Conservation (phyloP, 208 protist species). For the Acanthamoeba royreba region DNA sequence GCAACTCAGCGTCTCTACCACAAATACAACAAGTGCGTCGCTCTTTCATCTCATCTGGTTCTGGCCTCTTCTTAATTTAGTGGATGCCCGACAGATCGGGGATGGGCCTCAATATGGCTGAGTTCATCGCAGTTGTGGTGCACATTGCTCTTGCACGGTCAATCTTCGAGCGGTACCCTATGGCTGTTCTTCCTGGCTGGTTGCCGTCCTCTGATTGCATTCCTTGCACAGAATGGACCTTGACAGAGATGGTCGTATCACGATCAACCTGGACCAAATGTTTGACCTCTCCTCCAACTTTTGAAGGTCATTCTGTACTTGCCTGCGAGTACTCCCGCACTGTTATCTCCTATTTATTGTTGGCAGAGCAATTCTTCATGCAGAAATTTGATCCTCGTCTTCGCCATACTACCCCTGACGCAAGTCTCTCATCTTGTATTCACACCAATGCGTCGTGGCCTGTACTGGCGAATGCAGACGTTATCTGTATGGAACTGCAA, state of each 20-base stretch:
- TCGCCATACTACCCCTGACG: too few relatives aligned
- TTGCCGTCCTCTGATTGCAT: neutral
- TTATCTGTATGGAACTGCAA: too few relatives aligned
- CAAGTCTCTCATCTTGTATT: too few relatives aligned
- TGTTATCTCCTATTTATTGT: neutral
- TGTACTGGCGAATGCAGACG: too few relatives aligned
- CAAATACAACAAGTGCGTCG: slow-evolving; percentile 32
- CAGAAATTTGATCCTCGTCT: too few relatives aligned
- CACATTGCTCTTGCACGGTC: neutral
- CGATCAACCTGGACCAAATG: slow-evolving; percentile 3
- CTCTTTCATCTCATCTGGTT: too few relatives aligned
- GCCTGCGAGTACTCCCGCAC: neutral
- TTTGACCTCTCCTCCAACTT: slow-evolving; percentile 20
- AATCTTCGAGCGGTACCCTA: neutral
- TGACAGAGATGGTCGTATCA: neutral
- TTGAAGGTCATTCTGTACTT: neutral
- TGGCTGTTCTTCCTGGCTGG: neutral
- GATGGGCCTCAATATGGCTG: slow-evolving; percentile 13
- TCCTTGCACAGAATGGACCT: neutral
- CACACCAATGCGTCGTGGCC: too few relatives aligned
- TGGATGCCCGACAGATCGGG: too few relatives aligned
- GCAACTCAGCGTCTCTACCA: neutral
- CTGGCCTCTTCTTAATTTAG: too few relatives aligned
- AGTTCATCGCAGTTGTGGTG: neutral
- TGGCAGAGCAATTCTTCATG: neutral